Percentiles rank a stretch among this genome's conserved stretches.
Conservation (phyloP, 768 basidiomycete species). For the Mycena haematopus region DNA sequence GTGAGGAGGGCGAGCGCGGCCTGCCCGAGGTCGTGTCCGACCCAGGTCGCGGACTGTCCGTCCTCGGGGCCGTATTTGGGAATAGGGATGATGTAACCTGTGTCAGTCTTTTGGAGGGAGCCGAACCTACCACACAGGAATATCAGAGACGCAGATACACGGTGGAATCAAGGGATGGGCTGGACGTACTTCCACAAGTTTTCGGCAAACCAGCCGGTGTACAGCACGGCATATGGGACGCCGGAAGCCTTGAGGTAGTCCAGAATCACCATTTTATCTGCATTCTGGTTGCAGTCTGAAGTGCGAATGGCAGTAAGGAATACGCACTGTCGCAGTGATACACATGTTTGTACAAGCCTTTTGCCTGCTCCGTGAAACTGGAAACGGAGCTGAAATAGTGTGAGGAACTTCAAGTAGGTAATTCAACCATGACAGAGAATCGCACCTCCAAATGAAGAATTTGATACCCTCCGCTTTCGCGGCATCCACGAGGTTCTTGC, state of each 20-base stretch:
- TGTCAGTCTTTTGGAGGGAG: not conserved
- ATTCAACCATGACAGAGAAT: not conserved
- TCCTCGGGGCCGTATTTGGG: not conserved
- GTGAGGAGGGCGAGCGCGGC: not conserved
- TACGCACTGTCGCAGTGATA: constrained; percentile 8
- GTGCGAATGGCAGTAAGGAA: not conserved
- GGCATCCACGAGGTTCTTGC: not conserved
- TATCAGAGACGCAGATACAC: too few relatives aligned
- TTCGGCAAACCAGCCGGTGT: constrained; percentile 17
- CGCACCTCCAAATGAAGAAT: not conserved
- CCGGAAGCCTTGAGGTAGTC: constrained; percentile 25
- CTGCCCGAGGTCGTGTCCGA: not conserved
- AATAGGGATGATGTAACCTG: not conserved
- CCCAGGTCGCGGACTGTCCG: not conserved
- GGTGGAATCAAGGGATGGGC: too few relatives aligned
- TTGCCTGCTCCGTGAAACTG: not conserved
- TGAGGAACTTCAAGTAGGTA: not conserved
- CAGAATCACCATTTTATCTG: constrained; percentile 26
- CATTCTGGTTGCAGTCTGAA: not conserved
- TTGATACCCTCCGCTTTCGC: not conserved
- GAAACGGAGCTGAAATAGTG: constrained; percentile 1
- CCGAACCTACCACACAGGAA: not conserved
- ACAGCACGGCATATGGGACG: constrained; percentile 16
- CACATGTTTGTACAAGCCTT: not conserved
- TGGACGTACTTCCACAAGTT: constrained; percentile 24